Evolutionary conservation across 1,284 basidiomycete genomes (phyloP), one percentile per base, ranked within the genome.

Genomic region (Prillingera fragicola): DNA sequence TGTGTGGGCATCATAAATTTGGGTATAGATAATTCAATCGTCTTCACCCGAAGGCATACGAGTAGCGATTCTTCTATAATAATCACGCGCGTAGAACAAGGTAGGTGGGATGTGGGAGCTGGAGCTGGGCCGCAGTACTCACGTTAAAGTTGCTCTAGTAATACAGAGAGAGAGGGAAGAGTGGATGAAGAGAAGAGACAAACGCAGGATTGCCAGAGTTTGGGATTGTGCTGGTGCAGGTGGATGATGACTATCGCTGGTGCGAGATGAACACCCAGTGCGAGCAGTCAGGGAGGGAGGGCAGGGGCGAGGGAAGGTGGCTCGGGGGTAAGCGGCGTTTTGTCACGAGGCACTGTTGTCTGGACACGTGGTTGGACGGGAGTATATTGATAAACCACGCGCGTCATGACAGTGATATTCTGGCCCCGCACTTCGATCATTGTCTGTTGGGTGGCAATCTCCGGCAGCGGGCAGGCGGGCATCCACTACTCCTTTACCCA

Each of bases 31-130:
- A 63, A 57, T 61, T 57, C 37, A 60, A 54, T 70, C 67, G 67
- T 64, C 67, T 54, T 54, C 50, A 45, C 54, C 57, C 59, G 57
- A 31, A 55, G 44, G 43, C 38, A 45, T 46, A 49, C 64, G 67
- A 67, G 67, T 69, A 69, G 65, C 67, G 67, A 70, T 70, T 70
- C 67, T 68, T 63, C 43, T 41, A 55, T 51, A 23, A 48, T 67
- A 66, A 68, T 68, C 66, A 57, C 54, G 41, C 60, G 61, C 48
- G 27, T 28, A 32, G 26, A 19, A n/a, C 21, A 26, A 25, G 31
- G 39, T 29, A 28, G 34, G 31, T 31, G 33, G 32, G 32, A 33
- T 8, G 32, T 13, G 32, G 8, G 32, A 33, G 32, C 9, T 10
- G 32, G 7, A 33, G 27, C 40, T 15, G 24, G 25, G 22, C 9